These are phyloP conservation scores for Penicillium cinerascens DNA, from an alignment of 495 filamentous ascomycete species.

Conservation along the genomic window DNA sequence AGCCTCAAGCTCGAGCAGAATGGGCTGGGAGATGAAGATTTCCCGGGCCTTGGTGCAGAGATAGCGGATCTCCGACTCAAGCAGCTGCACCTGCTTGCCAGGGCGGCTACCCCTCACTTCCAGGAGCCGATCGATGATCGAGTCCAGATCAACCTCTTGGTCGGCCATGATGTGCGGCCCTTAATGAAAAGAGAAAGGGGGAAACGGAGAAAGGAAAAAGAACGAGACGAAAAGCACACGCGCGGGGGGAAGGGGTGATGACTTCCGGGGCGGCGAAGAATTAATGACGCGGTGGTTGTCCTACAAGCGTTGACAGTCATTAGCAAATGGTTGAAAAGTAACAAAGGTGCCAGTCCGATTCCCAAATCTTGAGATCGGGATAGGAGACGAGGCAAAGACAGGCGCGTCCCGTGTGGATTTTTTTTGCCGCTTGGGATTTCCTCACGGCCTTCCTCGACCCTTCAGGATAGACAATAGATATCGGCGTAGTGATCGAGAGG, in stretches of 20 bases:
- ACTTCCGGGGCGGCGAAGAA: constrained; percentile 33
- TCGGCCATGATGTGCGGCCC: constrained; percentile 76
- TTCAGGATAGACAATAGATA: not conserved
- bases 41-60: constrained; percentile 98
- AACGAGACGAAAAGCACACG: constrained; percentile 23
- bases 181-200: constrained; percentile 27
- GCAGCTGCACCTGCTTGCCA: constrained; percentile 95
- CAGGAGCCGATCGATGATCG: constrained; percentile 96
- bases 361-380: constrained; percentile 3
- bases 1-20: constrained; percentile 93
- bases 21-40: constrained; percentile 99
- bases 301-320: constrained; percentile 20
- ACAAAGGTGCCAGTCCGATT: constrained; percentile 12
- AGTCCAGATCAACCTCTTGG: constrained; percentile 97
- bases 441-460: not conserved
- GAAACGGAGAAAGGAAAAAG: constrained; percentile 25
- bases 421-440: constrained; percentile 7
- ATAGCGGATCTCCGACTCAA: constrained; percentile 95
- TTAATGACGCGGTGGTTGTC: constrained; percentile 38
- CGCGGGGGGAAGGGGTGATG: constrained; percentile 27
- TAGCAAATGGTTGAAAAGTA: constrained; percentile 12
- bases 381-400: constrained; percentile 17
- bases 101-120: constrained; percentile 97
- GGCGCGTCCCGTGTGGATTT: constrained; percentile 26
- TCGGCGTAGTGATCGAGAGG: not conserved